Evolutionary conservation across 2,329 filamentous ascomycete genomes (phyloP), one percentile per base, ranked within the genome.

Genomic region (Exutisphaerella laricina): DNA sequence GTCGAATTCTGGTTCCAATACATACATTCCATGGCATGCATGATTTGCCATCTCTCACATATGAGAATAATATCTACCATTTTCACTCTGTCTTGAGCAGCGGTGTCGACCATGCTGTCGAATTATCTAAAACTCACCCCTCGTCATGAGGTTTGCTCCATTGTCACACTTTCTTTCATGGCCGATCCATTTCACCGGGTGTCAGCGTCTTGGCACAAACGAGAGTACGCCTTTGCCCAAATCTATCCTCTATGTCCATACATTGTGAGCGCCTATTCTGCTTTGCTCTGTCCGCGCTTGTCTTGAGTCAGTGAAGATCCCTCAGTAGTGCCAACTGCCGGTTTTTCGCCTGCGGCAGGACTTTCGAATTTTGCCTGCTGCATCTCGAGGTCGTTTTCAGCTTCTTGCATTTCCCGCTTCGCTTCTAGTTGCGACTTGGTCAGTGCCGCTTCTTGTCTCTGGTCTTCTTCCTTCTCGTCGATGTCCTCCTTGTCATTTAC

Each of bases 401-500:
- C 45, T 23, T 57, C 56, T n/a, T 46, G 46, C 49, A 55, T 53
- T 17, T 55, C 52, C 6, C 31, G 20, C 7, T 44, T 39, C 2
- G 48, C 48, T 17, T 34, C 35, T 17, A 44, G 41, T 14, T 45
- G 29, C 8, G 33, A 22, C 25, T 56, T 50, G 8, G 46, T 46
- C 6, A 62, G 46, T 9, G 58, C 58, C 16, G 55, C 54, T 10
- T 58, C 54, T 37, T 61, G 57, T 34, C 51, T 54, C 23, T 41
- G 46, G 14, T 62, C 60, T 47, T 82, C 77, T 53, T 95, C 88
- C 70, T 90, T 88, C 66, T 97, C 92, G 59, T 97, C 90, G 57
- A 97, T 97, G 63, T 97, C 79, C 49, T 95, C 87, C 21, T 82
- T 80, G 58, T 97, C 92, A 61, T 88, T 85, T 9, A 65, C 55